Conservation (phyloP, 306 rosid genomes). For the Acmispon strigosus region DNA sequence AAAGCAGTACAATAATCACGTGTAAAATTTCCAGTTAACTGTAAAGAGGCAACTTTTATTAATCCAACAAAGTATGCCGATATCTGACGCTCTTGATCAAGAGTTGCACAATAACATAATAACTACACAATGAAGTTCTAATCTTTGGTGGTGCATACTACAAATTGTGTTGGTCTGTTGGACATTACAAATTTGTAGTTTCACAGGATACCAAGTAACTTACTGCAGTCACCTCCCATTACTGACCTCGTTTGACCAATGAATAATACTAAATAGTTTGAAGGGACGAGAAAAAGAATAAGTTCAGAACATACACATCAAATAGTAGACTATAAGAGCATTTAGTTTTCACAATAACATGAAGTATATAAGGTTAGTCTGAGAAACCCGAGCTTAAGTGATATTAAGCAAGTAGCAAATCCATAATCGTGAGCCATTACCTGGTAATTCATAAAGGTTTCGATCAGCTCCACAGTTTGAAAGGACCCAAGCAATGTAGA, state of each 20-base stretch:
- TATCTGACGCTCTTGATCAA: neutral
- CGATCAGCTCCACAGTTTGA: slow-evolving; percentile 88
- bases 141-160: neutral
- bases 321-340: neutral
- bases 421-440: slow-evolving; percentile 26
- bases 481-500: slow-evolving; percentile 89
- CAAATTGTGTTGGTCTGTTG: neutral
- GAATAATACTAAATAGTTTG: neutral
- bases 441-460: slow-evolving; percentile 98
- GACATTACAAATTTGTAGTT: neutral
- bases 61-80: neutral
- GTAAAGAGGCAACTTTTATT: neutral
- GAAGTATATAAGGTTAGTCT: neutral
- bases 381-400: neutral
- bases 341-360: neutral
- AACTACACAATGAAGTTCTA: neutral
- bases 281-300: neutral
- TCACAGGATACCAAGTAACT: neutral
- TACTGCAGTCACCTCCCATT: neutral
- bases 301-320: neutral
- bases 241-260: neutral
- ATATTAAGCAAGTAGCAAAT: neutral
- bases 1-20: neutral
- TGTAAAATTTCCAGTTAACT: neutral
- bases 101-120: neutral